phyloP scores from a whole-genome alignment of 768 basidiomycete species.

The Kwoniella sp. region DNA sequence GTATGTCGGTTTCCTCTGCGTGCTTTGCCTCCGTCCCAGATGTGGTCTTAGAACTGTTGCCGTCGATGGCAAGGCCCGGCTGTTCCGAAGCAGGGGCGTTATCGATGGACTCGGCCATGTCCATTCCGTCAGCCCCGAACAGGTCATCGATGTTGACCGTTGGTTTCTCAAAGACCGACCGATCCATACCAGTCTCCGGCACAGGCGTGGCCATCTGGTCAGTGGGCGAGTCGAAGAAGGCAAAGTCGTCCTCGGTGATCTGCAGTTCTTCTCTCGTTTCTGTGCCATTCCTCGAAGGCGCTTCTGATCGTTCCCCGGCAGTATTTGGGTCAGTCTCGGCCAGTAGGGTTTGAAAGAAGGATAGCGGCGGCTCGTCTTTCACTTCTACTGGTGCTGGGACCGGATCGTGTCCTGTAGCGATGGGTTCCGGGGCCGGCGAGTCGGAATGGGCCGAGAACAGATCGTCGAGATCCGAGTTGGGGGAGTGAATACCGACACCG shows the following conservation, averaged over 20 bases:
- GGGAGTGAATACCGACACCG: not conserved
- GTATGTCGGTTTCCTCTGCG: no score
- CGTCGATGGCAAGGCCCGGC: no score
- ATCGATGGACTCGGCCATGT: not conserved
- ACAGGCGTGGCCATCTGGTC: not conserved
- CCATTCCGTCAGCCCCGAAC: not conserved
- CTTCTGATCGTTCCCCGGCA: no score
- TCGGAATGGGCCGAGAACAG: conserved; percentile 18
- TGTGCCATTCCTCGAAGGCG: no score
- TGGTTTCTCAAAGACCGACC: not conserved
- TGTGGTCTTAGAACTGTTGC: no score
- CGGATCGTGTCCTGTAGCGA: not conserved
- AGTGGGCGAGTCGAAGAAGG: conserved; percentile 23
- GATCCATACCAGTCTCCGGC: not conserved
- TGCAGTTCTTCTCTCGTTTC: not conserved
- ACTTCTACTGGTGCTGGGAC: no score
- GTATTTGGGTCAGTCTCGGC: no score
- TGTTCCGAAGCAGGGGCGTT: no score
- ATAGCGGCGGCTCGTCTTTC: not conserved
- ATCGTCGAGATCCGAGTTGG: conserved; percentile 14
- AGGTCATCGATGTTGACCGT: not conserved
- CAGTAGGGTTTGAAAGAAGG: not conserved
- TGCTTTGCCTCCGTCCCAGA: no score
- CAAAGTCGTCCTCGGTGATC: conserved; percentile 25
- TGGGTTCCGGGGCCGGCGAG: not conserved